Base-by-base conservation (phyloP, 2,329 filamentous ascomycete species). In the Cercospora sesami region DNA sequence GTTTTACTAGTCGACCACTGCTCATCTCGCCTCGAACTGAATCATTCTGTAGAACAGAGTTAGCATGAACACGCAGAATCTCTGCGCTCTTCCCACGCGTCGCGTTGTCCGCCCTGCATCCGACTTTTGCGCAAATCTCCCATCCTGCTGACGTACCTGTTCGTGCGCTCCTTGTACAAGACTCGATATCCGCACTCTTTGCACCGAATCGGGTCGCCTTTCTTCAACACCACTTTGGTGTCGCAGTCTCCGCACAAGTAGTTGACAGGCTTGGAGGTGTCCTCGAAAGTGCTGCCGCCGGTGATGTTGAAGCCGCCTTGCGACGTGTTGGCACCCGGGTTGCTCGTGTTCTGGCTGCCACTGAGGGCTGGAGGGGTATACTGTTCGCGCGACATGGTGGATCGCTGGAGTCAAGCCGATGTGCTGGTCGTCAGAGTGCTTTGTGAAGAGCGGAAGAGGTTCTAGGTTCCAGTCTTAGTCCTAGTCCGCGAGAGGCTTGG, bases 101-200 rank as follows among this genome's bases (percentile, higher is more conserved):
- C 26, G 23, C 55, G 28, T 5, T n/a, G 28, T 14, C 26, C 16
- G 18, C 55, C 10, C 28, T 36, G 30, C 55, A 31, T 10, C 26
- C 55, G n/a, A 59, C 31, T 23, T 59, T 26, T 59, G 55, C 55
- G 28, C 55, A 59, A 33, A 48, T 42, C 42, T 48, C 16, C 39
- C n/a, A 39, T 36, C 60, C 30, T 23, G 33, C 21, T 28, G 64
- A 83, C 90, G 81, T 80, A 97, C 95, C 95, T 89, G 86, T 96
- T 97, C 55, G 95, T 99, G 78, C 95, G 84, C 87, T 97, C 92
- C 87, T 99, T 99, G 83, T 98, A 98, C 73, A 99, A 83, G 69
- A 99, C 93, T 73, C 95, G 90, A 77, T 97, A 95, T 7, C 95
- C 95, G 80, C 95, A 99, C 82, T 94, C 91, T 80, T 92, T 91